Base-by-base conservation (phyloP, 345 rosid genomes). In the Rhizophora apiculata region DNA sequence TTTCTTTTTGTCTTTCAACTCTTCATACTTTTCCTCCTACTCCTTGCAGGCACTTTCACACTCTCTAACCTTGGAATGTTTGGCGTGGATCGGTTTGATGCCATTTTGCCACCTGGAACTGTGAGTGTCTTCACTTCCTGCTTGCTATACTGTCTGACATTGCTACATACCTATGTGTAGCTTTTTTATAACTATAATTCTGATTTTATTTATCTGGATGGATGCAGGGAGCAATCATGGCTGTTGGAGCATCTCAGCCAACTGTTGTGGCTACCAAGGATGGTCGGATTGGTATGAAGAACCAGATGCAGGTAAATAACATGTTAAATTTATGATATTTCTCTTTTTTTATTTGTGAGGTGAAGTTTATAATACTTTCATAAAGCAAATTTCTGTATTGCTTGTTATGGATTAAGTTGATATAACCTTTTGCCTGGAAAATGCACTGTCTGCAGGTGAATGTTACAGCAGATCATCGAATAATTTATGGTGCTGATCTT, bases 21-120 rank as follows among this genome's bases (percentile, higher is more conserved):
- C 16, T n/a, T 46, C 39, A n/a, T 27, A 4, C 13, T 30, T 39
- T 4, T 26, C 30, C 22, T 16, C 1, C 31, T 26, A 27, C 5
- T 49, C n/a, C 71, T 55, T 67, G 55, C 82, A 95, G 99, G 98
- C 55, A 95, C 98, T 21, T 95, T 95, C 69, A 92, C 98, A 63
- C 87, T 94, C 55, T 94, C 98, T 58, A 94, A 94, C 88, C 96
- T 95, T 48, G 98, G 98, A 76, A 95, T 95, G 98, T 90, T 87
- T 77, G 99, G 98, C 0, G 99, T 92, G 20, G 96, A 92, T 68
- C 94, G 98, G 34, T 95, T 95, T 74, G 99, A 90, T 85, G 99
- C 98, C 76, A 90, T 92, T 78, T 80, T 95, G 13, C 98, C 96
- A 31, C 97, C 92, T 21, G 99, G 99, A 88, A 95, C 96, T 64